These are phyloP conservation scores for Craspedostauros australis DNA, from an alignment of 108 stramenopile genomes.

Conservation along the genomic window DNA sequence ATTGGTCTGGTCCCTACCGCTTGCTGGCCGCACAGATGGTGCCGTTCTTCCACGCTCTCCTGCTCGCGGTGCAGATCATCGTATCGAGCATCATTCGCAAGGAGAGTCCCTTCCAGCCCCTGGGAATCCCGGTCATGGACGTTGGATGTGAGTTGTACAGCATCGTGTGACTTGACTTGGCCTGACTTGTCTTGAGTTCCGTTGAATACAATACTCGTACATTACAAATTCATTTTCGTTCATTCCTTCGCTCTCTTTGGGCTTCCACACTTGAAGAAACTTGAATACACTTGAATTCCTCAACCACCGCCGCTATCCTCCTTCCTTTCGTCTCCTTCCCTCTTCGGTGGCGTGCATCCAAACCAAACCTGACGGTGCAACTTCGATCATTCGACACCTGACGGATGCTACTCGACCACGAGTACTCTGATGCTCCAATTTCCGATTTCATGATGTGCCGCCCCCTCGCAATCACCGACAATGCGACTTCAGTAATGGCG, in stretches of 20 bases:
- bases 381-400: no score
- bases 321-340: background rate
- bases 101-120: constrained; percentile 11
- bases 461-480: background rate
- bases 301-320: background rate
- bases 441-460: background rate
- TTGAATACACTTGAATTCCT: background rate
- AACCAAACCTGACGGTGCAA: no score
- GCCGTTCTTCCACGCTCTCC: constrained; percentile 47
- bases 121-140: constrained; percentile 68
- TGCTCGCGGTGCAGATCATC: constrained; percentile 45
- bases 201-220: no score
- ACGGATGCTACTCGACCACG: background rate
- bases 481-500: constrained; percentile 61
- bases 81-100: constrained; percentile 30
- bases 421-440: background rate
- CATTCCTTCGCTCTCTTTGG: background rate
- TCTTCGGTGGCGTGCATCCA: background rate
- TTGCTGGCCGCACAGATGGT: constrained; percentile 66
- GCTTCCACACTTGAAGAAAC: background rate
- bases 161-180: no score
- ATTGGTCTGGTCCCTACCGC: constrained; percentile 77
- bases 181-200: no score
- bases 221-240: background rate
- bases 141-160: constrained; percentile 66